These are phyloP conservation scores for Mortierella sp. DNA, from an alignment of 371 early-diverging fungal species.

Conservation along the genomic window DNA sequence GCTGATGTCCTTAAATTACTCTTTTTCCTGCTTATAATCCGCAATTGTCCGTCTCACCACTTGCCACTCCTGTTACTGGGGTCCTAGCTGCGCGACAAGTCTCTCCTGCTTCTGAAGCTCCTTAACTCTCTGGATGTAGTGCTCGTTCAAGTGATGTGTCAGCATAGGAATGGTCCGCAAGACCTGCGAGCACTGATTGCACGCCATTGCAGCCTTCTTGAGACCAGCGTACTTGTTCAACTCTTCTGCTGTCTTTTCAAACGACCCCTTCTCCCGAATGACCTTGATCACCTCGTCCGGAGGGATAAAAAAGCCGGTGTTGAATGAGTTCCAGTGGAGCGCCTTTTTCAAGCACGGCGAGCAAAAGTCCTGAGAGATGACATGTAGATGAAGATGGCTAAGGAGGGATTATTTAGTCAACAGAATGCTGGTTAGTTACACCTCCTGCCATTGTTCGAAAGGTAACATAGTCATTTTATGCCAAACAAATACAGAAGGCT, in stretches of 20 bases:
- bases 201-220: background rate
- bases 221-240: background rate
- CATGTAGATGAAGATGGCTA: conserved; percentile 75
- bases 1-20: background rate
- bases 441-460: background rate
- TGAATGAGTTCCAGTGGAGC: conserved; percentile 77
- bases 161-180: conserved; percentile 1
- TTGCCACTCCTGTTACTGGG: background rate
- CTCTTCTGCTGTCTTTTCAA: conserved; percentile 21
- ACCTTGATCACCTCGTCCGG: conserved; percentile 48
- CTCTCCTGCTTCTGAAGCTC: background rate
- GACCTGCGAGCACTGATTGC: background rate
- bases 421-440: background rate
- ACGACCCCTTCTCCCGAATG: conserved; percentile 47
- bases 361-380: conserved; percentile 71
- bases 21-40: background rate
- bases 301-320: conserved; percentile 64
- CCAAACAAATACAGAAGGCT: background rate
- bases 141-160: background rate
- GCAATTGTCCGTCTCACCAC: background rate
- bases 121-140: background rate
- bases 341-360: conserved; percentile 64
- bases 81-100: background rate
- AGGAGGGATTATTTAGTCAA: background rate
- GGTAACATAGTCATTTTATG: background rate